Conservation (phyloP, 1,284 basidiomycete genomes). For the Puccinia hordei region DNA sequence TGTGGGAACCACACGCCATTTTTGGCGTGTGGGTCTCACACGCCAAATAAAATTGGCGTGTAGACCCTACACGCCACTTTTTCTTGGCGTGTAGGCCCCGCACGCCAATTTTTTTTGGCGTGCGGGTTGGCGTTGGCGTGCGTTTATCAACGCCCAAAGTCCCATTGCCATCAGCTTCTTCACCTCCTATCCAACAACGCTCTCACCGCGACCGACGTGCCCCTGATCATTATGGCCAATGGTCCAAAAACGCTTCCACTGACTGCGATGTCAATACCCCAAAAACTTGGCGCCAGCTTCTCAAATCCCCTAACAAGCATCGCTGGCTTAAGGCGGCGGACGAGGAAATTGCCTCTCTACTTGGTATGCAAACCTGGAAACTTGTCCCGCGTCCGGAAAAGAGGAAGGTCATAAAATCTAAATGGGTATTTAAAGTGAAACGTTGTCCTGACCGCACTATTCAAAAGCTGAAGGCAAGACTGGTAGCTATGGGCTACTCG, state of each 20-base stretch:
- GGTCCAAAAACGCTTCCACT: too few species aligned
- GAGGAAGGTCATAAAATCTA: neutral
- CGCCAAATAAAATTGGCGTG: too few species aligned
- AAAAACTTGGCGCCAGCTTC: constrained; percentile 4
- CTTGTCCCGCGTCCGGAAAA: neutral
- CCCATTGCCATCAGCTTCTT: neutral
- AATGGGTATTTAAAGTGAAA: constrained; percentile 24
- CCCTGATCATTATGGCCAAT: neutral
- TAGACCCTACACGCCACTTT: too few species aligned
- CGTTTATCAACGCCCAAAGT: too few species aligned
- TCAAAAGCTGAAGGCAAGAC: constrained; percentile 4
- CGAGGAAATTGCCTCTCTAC: neutral
- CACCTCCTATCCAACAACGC: neutral
- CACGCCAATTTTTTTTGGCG: too few species aligned
- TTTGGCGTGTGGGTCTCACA: too few species aligned
- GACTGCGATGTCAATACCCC: neutral
- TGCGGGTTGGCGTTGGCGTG: too few species aligned
- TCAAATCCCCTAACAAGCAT: neutral
- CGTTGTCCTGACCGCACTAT: neutral
- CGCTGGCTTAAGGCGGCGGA: neutral
- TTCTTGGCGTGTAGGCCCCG: too few species aligned
- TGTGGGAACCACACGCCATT: too few species aligned
- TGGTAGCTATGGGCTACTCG: neutral
- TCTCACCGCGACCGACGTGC: neutral
- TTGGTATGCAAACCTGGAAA: too few species aligned